Conservation (phyloP, 2,329 filamentous ascomycete genomes). For the Colletotrichum noveboracense region DNA sequence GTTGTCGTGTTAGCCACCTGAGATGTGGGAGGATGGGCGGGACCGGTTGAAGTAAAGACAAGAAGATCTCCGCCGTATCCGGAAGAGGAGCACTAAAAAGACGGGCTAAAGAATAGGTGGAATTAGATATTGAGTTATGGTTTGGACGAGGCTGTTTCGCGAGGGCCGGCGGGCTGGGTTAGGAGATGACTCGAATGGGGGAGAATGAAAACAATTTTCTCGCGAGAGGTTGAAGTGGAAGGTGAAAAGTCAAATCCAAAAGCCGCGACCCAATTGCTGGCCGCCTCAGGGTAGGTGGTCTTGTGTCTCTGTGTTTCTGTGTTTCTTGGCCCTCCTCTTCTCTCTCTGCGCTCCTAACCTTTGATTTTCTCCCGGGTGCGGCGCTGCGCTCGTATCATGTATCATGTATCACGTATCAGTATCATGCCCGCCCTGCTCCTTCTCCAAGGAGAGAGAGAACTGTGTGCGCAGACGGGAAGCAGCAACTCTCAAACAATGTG, state of each 20-base stretch:
- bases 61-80: neutral
- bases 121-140: slow-evolving; percentile 11
- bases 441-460: neutral
- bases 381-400: neutral
- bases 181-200: neutral
- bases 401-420: neutral
- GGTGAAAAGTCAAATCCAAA: neutral
- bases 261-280: neutral
- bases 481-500: neutral
- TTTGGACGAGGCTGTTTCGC: slow-evolving; percentile 10
- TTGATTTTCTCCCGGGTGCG: neutral
- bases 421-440: neutral
- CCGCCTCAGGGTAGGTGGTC: neutral
- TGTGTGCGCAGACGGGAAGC: neutral
- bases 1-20: neutral
- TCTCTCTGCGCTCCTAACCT: neutral
- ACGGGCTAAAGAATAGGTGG: neutral
- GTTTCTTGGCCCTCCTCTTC: neutral
- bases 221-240: neutral
- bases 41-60: neutral
- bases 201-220: neutral
- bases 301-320: neutral
- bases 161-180: neutral
- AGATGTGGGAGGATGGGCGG: neutral
- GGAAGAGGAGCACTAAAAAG: neutral